Evolutionary conservation across 2,329 filamentous ascomycete genomes (phyloP).

Genomic region (Fusarium gaditjirri): DNA sequence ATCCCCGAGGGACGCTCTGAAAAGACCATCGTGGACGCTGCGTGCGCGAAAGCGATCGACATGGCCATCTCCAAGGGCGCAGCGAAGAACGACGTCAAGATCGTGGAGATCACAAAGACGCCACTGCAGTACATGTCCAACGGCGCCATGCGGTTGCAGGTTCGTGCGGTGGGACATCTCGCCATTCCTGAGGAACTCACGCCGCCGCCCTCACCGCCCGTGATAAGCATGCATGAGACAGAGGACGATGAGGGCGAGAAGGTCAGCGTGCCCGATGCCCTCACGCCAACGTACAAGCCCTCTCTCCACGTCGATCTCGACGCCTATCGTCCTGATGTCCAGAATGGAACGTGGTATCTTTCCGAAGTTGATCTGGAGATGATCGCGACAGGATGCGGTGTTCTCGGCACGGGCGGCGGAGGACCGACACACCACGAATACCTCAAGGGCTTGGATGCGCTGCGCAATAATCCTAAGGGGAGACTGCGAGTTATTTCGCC

Average conservation of each 20-base stretch:
- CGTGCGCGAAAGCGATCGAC: constrained; percentile 49
- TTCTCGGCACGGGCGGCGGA: constrained; percentile 53
- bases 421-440: constrained; percentile 56
- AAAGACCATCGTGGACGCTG: constrained; percentile 53
- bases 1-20: constrained; percentile 54
- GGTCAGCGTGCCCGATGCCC: constrained; percentile 44
- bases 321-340: constrained; percentile 47
- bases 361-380: constrained; percentile 52
- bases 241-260: constrained; percentile 44
- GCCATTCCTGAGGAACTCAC: constrained; percentile 44
- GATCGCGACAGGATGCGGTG: constrained; percentile 50
- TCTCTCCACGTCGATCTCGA: constrained; percentile 46
- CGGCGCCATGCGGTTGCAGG: constrained; percentile 49
- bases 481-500: constrained; percentile 56
- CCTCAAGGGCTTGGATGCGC: constrained; percentile 53
- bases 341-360: constrained; percentile 49
- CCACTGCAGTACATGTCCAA: constrained; percentile 52
- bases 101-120: constrained; percentile 59
- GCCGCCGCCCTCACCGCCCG: constrained; percentile 37
- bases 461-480: constrained; percentile 48
- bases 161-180: constrained; percentile 50
- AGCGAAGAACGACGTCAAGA: constrained; percentile 49
- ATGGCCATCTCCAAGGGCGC: constrained; percentile 48
- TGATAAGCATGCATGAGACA: background rate
- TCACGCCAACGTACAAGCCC: constrained; percentile 47